A percentile compares a stretch with the other conserved stretches of the same genome.
Conservation (phyloP, 768 basidiomycete species). For the Asterophora parasitica region DNA sequence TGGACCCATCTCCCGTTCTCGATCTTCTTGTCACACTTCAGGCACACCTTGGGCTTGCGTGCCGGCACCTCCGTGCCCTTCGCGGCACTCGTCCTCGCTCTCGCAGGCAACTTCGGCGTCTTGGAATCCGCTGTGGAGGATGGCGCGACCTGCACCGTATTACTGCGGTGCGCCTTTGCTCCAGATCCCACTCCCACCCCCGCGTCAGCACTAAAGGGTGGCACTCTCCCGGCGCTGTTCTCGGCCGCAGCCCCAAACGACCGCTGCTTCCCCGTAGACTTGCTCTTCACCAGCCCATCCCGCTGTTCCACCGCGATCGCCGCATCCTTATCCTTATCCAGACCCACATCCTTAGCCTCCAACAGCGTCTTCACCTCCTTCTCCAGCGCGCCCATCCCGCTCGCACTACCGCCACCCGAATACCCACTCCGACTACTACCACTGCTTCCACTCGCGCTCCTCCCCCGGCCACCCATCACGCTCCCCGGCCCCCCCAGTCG, state of each 20-base stretch:
- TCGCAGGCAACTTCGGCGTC: slow-evolving; percentile 49
- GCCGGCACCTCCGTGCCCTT: slow-evolving; percentile 17
- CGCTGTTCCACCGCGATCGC: slow-evolving; percentile 18
- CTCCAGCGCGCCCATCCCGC: slow-evolving; percentile 19
- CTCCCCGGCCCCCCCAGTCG: slow-evolving; percentile 36
- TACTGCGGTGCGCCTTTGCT: slow-evolving; percentile 38
- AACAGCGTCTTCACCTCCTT: slow-evolving; percentile 47
- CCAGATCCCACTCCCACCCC: slow-evolving; percentile 12
- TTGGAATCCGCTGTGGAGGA: slow-evolving; percentile 39
- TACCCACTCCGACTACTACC: slow-evolving; percentile 28
- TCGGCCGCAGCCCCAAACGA: slow-evolving; percentile 11
- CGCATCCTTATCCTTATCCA: slow-evolving; percentile 27
- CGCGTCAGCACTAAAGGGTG: slow-evolving; percentile 11
- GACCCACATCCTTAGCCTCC: slow-evolving; percentile 27
- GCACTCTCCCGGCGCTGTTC: slow-evolving; percentile 5
- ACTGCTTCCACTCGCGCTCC: slow-evolving; percentile 26
- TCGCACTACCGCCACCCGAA: slow-evolving; percentile 24
- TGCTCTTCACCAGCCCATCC: slow-evolving; percentile 28
- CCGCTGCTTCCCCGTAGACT: slow-evolving; percentile 26
- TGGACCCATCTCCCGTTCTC: slow-evolving; percentile 81
- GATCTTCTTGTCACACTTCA: slow-evolving; percentile 64
- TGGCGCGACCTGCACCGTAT: slow-evolving; percentile 40
- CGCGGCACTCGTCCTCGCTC: slow-evolving; percentile 48
- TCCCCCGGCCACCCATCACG: slow-evolving; percentile 21
- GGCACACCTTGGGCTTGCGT: slow-evolving; percentile 46